A percentile compares a stretch with the other conserved stretches of the same genome.
Evolutionary conservation across 169 alveolate species (phyloP).

Genomic region (Eimeria maxima): DNA sequence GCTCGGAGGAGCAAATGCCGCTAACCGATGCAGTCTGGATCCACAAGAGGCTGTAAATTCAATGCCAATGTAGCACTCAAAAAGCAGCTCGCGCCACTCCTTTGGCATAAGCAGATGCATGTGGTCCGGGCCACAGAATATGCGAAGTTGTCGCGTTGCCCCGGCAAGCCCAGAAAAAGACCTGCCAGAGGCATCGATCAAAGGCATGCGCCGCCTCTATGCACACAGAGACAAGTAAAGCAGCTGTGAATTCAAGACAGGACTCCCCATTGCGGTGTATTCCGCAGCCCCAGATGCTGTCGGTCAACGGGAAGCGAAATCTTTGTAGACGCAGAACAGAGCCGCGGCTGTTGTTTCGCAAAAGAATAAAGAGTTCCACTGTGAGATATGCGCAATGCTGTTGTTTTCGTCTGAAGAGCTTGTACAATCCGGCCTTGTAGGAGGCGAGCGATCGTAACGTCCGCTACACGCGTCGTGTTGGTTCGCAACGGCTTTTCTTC

Average conservation of each 20-base stretch:
- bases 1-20: background rate
- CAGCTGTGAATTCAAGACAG: constrained; percentile 46
- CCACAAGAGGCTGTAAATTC: background rate
- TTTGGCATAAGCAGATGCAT: background rate
- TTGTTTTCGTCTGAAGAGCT: background rate
- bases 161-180: background rate
- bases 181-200: constrained; percentile 31
- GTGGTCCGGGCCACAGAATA: background rate
- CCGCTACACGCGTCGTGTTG: constrained; percentile 53
- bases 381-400: background rate
- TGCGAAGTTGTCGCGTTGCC: background rate
- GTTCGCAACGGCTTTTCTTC: constrained; percentile 56
- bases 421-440: constrained; percentile 31
- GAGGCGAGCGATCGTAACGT: constrained; percentile 64
- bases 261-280: constrained; percentile 45
- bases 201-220: background rate
- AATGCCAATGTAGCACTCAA: background rate
- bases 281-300: constrained; percentile 38
- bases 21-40: background rate
- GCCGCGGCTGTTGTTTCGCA: constrained; percentile 37
- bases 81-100: background rate
- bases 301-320: constrained; percentile 31
- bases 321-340: constrained; percentile 13
- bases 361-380: background rate
- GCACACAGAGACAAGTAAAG: constrained; percentile 15